Base-by-base conservation (phyloP, 2,329 filamentous ascomycete species). In the Penicillium frequentans region DNA sequence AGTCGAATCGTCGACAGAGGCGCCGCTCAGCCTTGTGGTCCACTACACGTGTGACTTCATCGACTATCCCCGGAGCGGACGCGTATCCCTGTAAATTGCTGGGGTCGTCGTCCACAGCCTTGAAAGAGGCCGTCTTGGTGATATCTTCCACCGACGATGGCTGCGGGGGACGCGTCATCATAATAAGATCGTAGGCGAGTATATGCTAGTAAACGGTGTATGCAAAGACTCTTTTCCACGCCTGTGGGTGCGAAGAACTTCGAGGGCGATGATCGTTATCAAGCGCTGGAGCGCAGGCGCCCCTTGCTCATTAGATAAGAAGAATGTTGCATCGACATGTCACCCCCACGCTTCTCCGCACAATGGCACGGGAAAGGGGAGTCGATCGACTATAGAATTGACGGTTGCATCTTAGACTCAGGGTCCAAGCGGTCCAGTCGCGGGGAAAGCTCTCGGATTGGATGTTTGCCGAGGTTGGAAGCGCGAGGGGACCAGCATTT, bases 1-100 rank as follows among this genome's bases (percentile, higher is more conserved):
- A 52, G 54, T 77, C 75, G 61, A 86, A 82, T 60, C 84, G 84
- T 68, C 80, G 79, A 52, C 82, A 81, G 14, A 86, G 72, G 24
- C 71, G 71, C 35, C 77, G 68, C 61, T 82, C 81, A 7, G 79
- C 79, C 46, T 75, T 73, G 37, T 77, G 73, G 59, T 81, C 79
- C 31, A 80, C 62, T 6, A 74, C 70, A 19, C 64, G 65, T 11
- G 69, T 70, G 45, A 70, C 64, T 57, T 73, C 70, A 8, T 66
- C 65, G 2, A 68, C 52, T 2, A 64, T 50, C 4, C 64, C 66
- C 0, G 63, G 59, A 1, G 57, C 59, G 6, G 63, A 67, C 21
- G 43, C 56, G 61, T 63, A 63, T 9, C 57, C 54, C 31, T 64
- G 60, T 2, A 66, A 23, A 37, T 60, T 67, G 10, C 57, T 55